A percentile compares a stretch with the other conserved stretches of the same genome.
phyloP scores from a whole-genome alignment of 2,329 filamentous ascomycete species.

The Penicillium occitanis region DNA sequence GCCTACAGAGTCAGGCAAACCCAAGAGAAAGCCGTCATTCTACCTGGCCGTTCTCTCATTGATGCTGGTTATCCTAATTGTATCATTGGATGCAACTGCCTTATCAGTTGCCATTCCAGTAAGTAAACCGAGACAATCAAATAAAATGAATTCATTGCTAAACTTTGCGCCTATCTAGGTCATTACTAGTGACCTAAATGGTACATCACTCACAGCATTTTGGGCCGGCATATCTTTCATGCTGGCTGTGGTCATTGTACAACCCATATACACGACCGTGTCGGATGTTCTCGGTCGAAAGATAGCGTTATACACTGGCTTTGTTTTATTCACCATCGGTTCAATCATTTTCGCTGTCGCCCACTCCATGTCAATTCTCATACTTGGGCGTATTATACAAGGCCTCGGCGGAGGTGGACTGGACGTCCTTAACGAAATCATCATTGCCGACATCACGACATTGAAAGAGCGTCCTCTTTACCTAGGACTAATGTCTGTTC shows the following conservation, averaged over 20 bases:
- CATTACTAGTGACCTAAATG: constrained; percentile 53
- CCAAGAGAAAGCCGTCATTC: not conserved
- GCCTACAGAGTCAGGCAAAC: not conserved
- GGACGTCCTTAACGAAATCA: constrained; percentile 43
- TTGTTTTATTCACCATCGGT: constrained; percentile 53
- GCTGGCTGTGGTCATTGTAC: constrained; percentile 58
- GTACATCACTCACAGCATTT: constrained; percentile 62
- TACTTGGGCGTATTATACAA: constrained; percentile 56
- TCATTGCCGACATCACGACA: constrained; percentile 49
- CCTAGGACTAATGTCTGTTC: constrained; percentile 27
- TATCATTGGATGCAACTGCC: constrained; percentile 12
- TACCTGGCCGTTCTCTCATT: constrained; percentile 17
- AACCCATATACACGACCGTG: constrained; percentile 53
- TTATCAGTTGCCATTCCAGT: constrained; percentile 12
- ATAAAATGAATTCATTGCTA: not conserved
- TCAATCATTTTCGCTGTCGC: constrained; percentile 55
- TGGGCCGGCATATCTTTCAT: constrained; percentile 71
- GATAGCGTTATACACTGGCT: constrained; percentile 40
- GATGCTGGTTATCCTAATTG: constrained; percentile 34
- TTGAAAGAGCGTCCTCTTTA: constrained; percentile 36
- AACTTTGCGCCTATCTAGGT: constrained; percentile 30
- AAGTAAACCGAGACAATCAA: not conserved
- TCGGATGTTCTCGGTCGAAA: constrained; percentile 55
- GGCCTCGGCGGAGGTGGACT: constrained; percentile 53
- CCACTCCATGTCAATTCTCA: constrained; percentile 46